phyloP scores from a whole-genome alignment of 2,329 filamentous ascomycete genomes.

The Hawksworthiomyces lignivorus region DNA sequence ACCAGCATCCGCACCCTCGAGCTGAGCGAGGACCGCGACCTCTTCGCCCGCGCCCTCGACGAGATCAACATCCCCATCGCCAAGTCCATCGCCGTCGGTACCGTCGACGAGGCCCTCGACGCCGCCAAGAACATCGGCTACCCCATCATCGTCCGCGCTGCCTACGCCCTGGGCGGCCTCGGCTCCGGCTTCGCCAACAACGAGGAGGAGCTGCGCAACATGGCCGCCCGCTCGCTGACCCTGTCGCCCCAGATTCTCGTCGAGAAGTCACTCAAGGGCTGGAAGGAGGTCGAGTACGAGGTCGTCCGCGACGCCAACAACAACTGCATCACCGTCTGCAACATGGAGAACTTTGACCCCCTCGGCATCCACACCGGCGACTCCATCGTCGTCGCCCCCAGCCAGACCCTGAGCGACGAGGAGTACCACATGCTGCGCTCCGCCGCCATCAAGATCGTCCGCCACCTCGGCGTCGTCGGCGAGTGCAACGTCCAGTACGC shows the following conservation, averaged over 20 bases:
- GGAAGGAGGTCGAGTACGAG: conserved; percentile 99
- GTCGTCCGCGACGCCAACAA: conserved; percentile 94
- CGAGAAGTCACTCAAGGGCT: conserved; percentile 97
- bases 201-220: conserved; percentile 83
- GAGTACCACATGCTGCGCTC: conserved; percentile 99
- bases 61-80: conserved; percentile 98
- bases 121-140: conserved; percentile 86
- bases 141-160: conserved; percentile 95
- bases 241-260: conserved; percentile 94
- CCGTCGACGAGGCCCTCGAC: conserved; percentile 83
- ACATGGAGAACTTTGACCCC: conserved; percentile 98
- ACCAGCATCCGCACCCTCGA: conserved; percentile 92
- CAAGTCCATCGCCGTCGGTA: conserved; percentile 86
- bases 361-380: conserved; percentile 97
- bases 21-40: conserved; percentile 89
- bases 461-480: conserved; percentile 92
- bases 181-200: conserved; percentile 95
- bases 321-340: conserved; percentile 99
- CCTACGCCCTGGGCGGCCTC: conserved; percentile 91
- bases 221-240: conserved; percentile 86
- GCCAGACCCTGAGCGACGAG: conserved; percentile 94
- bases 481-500: conserved; percentile 99
- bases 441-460: conserved; percentile 95
- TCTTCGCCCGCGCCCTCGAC: conserved; percentile 90
- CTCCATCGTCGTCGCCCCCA: conserved; percentile 95